These are phyloP conservation scores for Claviceps quebecensis DNA, from an alignment of 2,329 filamentous ascomycete genomes.

Conservation along the genomic window DNA sequence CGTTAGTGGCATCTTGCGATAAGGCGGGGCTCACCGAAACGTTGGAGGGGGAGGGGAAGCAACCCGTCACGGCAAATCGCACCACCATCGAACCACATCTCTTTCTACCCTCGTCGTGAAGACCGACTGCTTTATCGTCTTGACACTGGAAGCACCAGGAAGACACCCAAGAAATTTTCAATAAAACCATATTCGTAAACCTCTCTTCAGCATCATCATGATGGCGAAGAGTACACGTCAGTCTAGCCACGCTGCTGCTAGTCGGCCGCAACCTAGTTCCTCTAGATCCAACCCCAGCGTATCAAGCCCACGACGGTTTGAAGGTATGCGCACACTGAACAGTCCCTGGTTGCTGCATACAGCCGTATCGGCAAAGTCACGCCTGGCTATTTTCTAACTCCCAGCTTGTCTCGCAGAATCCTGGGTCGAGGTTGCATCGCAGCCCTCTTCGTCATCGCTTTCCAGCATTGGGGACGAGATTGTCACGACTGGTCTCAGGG, in stretches of 20 bases:
- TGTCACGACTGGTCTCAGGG: constrained; percentile 72
- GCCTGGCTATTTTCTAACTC: background rate
- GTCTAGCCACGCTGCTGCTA: constrained; percentile 12
- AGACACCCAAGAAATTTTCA: background rate
- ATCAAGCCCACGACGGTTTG: constrained; percentile 20
- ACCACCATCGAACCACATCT: background rate
- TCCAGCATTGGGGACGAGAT: constrained; percentile 81
- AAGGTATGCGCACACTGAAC: constrained; percentile 16
- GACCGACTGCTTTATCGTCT: background rate
- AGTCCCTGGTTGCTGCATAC: constrained; percentile 1
- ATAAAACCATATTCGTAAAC: no score
- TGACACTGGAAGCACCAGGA: background rate
- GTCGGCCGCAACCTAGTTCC: constrained; percentile 12
- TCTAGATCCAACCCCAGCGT: constrained; percentile 17
- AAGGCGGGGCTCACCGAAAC: constrained; percentile 4
- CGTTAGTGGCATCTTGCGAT: constrained; percentile 1
- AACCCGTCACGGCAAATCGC: background rate
- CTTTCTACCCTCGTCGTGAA: background rate
- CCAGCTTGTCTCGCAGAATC: constrained; percentile 49
- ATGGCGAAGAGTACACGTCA: constrained; percentile 18
- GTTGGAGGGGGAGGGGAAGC: background rate
- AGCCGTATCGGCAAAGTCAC: background rate
- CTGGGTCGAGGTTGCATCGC: constrained; percentile 88
- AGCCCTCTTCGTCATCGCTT: constrained; percentile 84
- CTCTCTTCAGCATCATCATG: constrained; percentile 10